Conservation (phyloP, 257 asterid species). For the Solanum phureja region DNA sequence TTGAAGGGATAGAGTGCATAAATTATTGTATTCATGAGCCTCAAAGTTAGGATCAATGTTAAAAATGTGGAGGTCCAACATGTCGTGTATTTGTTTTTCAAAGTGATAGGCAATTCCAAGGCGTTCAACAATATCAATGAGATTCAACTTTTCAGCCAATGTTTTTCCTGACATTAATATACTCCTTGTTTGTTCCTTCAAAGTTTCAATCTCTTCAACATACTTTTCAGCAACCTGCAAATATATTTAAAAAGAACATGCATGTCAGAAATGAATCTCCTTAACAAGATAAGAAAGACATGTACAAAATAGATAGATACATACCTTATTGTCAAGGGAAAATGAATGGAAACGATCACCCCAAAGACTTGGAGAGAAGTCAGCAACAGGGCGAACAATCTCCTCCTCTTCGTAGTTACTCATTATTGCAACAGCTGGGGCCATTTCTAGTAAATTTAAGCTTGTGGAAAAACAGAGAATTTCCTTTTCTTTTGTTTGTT, state of each 20-base stretch:
- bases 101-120: neutral
- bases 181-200: constrained; percentile 15
- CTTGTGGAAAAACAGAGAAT: no score
- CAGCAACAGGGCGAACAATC: no score
- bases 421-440: neutral
- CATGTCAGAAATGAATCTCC: neutral
- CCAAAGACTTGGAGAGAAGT: no score
- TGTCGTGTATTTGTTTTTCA: neutral
- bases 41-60: neutral
- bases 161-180: neutral
- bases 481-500: no score
- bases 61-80: neutral
- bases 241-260: neutral
- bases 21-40: neutral
- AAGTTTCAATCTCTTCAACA: constrained; percentile 1
- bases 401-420: neutral
- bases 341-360: no score
- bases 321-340: no score
- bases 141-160: neutral
- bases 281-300: no score
- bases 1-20: neutral
- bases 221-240: neutral
- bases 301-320: no score
- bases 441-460: neutral
- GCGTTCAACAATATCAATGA: neutral